phyloP scores from a whole-genome alignment of 2,329 filamentous ascomycete genomes.

The Lasiodiplodia sp. region DNA sequence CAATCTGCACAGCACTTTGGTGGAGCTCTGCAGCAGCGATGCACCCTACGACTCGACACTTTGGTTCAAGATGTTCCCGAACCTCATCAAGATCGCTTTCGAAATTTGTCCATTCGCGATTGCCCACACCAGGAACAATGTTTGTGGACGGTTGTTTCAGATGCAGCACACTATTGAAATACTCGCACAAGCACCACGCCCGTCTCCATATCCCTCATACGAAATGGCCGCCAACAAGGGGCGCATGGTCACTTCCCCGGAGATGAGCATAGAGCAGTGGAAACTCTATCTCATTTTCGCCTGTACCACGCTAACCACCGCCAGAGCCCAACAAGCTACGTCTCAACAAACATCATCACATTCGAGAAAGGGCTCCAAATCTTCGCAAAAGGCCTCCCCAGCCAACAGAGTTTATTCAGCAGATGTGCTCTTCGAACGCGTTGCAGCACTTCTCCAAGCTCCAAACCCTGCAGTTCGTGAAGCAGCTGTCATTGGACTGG shows the following conservation, averaged over 20 bases:
- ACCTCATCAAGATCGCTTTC: conserved; percentile 87
- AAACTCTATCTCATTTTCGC: conserved; percentile 97
- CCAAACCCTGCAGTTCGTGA: conserved; percentile 83
- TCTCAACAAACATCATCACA: conserved; percentile 72
- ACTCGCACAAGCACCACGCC: conserved; percentile 72
- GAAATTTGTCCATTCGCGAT: conserved; percentile 92
- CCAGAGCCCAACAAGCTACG: conserved; percentile 70
- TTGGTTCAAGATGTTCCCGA: conserved; percentile 98
- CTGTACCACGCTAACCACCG: conserved; percentile 90
- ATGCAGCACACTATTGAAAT: conserved; percentile 87
- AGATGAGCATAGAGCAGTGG: conserved; percentile 95
- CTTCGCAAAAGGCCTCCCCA: conserved; percentile 60
- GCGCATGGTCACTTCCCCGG: conserved; percentile 71
- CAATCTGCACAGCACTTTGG: conserved; percentile 82
- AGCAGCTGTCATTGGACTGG: conserved; percentile 88
- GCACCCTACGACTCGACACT: conserved; percentile 92
- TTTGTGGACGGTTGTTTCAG: conserved; percentile 89
- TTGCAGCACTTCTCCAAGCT: conserved; percentile 85
- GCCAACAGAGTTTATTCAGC: conserved; percentile 87
- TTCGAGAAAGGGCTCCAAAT: conserved; percentile 80
- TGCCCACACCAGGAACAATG: conserved; percentile 86
- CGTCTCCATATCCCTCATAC: conserved; percentile 62
- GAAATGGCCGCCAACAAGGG: conserved; percentile 67
- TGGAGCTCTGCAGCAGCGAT: conserved; percentile 95
- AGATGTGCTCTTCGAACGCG: conserved; percentile 85